phyloP scores from a whole-genome alignment of 495 filamentous ascomycete species.

The Talaromyces wortmannii region DNA sequence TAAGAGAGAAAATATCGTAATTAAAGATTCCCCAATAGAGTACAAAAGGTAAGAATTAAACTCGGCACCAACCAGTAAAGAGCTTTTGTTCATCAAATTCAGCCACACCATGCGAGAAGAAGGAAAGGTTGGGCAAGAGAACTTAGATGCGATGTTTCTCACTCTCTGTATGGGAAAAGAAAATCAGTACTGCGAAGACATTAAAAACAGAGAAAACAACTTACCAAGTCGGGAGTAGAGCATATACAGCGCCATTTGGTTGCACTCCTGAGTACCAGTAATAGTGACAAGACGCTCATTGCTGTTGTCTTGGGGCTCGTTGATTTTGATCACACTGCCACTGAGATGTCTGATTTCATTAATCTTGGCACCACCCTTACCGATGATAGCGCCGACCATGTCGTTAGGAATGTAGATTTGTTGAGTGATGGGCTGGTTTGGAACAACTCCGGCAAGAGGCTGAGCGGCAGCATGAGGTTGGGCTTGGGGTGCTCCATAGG shows the following conservation, averaged over 20 bases:
- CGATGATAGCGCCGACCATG: conserved; percentile 99
- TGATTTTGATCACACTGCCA: conserved; percentile 99
- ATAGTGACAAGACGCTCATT: conserved; percentile 97
- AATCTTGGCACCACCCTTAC: conserved; percentile 98
- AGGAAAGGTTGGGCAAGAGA: neutral
- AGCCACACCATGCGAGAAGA: conserved; percentile 3
- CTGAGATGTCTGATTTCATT: conserved; percentile 96
- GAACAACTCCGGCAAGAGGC: conserved; percentile 69
- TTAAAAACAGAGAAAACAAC: conserved; percentile 28
- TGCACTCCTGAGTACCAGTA: conserved; percentile 94
- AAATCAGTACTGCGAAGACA: conserved; percentile 9
- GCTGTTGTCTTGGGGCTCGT: conserved; percentile 97
- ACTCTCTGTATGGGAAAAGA: conserved; percentile 51
- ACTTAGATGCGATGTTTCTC: conserved; percentile 70
- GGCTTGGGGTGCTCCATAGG: conserved; percentile 52
- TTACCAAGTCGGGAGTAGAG: conserved; percentile 93
- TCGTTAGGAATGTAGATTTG: conserved; percentile 99
- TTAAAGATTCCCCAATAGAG: conserved; percentile 28
- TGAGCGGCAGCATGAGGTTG: conserved; percentile 50
- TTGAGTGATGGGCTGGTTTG: conserved; percentile 86
- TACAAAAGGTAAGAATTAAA: conserved; percentile 31
- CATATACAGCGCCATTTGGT: conserved; percentile 99
- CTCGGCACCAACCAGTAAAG: conserved; percentile 12
- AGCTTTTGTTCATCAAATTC: conserved; percentile 2
- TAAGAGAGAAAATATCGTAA: conserved; percentile 12